Evolutionary conservation across 139 green algal genomes (phyloP).

Genomic region (Gonium pectorale): DNA sequence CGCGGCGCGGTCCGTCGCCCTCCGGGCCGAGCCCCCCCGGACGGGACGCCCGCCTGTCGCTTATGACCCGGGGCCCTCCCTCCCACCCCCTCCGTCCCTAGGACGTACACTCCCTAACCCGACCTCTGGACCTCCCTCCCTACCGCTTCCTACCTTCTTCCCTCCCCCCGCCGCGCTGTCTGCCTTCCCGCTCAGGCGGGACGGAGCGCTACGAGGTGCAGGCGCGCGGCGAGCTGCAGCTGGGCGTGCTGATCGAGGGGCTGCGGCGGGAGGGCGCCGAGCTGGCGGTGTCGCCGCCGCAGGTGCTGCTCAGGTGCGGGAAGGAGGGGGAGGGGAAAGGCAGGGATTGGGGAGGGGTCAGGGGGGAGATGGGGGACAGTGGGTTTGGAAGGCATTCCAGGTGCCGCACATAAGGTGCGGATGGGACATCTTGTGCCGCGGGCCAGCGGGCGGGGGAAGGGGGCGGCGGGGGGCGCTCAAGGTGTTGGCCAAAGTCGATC

Average conservation of each 20-base stretch:
- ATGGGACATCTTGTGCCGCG: too few relatives aligned
- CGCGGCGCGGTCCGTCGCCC: too few relatives aligned
- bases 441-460: too few relatives aligned
- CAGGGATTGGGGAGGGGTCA: background rate
- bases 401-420: too few relatives aligned
- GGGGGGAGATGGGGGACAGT: too few relatives aligned
- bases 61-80: too few relatives aligned
- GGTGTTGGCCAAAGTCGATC: too few relatives aligned
- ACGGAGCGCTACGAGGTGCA: constrained; percentile 82
- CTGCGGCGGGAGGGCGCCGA: constrained; percentile 91
- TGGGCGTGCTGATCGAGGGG: constrained; percentile 92
- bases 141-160: background rate
- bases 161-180: background rate
- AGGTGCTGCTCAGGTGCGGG: constrained; percentile 66
- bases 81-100: too few relatives aligned
- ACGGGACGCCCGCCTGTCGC: too few relatives aligned
- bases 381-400: too few relatives aligned
- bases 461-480: too few relatives aligned
- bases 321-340: background rate
- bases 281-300: constrained; percentile 87
- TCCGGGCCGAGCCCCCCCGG: too few relatives aligned
- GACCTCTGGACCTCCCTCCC: background rate
- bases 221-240: constrained; percentile 92
- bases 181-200: constrained; percentile 29
- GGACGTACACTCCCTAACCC: background rate